Evolutionary conservation across 306 rosid genomes (phyloP), one percentile per base, ranked within the genome.

Genomic region (Castanopsis chinensis): DNA sequence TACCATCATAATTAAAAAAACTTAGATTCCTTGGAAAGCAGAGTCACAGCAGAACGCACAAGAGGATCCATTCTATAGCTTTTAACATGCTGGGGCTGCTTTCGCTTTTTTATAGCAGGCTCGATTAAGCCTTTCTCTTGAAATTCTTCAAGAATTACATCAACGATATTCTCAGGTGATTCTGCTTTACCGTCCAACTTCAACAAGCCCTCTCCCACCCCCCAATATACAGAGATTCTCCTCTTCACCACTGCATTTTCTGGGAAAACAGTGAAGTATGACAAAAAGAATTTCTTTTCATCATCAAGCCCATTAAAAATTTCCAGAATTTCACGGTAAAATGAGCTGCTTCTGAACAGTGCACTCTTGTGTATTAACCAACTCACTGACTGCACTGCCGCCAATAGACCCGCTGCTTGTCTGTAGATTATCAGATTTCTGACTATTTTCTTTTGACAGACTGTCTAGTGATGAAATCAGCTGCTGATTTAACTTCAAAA

Each of bases 11-110:
- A 51, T 37, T 37, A 51, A 18, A 77, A 77, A 63, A 80, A 73
- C 3, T 17, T 0, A 1, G 2, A 3, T 0, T 37, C 13, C n/a
- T 19, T 15, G 59, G 83, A 78, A 52, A 81, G 70, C 9, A 10
- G 1, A 73, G 74, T 85, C 52, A 76, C 75, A 4, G 74, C 85
- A 10, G 81, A 77, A 41, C 88, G 85, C n/a, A 81, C 79, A 32
- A 78, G 33, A 61, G 81, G 88, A 21, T 80, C 59, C 55, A 81
- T 70, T 49, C 12, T 70, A 27, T 25, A 83, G 30, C 74, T 63
- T 33, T 56, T 73, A 30, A 41, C 28, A 4, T 52, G 43, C 45
- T 14, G 41, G 27, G 27, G 27, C 27, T 25, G 27, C 32, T 69
- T 70, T 7, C 58, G 61, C 59, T 71, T 74, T 27, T 75, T 73